These are phyloP conservation scores for Neurospora discreta DNA, from an alignment of 495 filamentous ascomycete genomes.

Conservation along the genomic window DNA sequence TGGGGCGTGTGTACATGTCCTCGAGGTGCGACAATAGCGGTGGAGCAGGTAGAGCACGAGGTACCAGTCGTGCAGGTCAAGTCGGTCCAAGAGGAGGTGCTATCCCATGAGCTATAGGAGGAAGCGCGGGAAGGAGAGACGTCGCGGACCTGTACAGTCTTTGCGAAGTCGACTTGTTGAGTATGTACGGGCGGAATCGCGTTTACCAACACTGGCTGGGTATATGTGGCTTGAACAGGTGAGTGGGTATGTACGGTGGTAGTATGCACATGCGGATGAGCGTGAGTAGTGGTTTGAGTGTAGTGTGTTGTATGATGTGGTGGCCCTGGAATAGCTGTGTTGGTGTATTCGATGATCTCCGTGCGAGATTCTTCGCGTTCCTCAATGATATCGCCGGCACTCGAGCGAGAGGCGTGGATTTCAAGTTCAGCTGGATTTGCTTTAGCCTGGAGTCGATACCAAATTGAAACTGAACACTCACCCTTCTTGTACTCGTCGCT, in stretches of 20 bases:
- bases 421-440: conserved; percentile 25
- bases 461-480: conserved; percentile 11
- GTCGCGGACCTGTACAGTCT: conserved; percentile 27
- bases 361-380: conserved; percentile 19
- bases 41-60: not conserved
- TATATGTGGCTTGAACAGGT: conserved; percentile 10
- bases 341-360: conserved; percentile 18
- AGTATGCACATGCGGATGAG: not conserved
- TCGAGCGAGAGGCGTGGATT: conserved; percentile 24
- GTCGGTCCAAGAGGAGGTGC: conserved; percentile 8
- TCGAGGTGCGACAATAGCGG: not conserved
- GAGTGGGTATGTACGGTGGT: conserved; percentile 19
- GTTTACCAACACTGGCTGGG: conserved; percentile 26
- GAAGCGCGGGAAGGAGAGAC: conserved; percentile 25
- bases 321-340: not conserved
- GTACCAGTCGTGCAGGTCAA: conserved; percentile 6
- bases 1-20: conserved; percentile 13
- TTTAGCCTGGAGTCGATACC: conserved; percentile 6
- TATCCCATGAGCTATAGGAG: conserved; percentile 19
- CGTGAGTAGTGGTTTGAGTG: not conserved
- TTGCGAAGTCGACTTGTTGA: conserved; percentile 28
- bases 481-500: conserved; percentile 60
- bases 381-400: conserved; percentile 25
- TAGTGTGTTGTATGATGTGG: conserved; percentile 2
- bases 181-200: conserved; percentile 29